A percentile compares a stretch with the other conserved stretches of the same genome.
These are phyloP conservation scores for Scheffersomyces stambukii DNA, from an alignment of 1,139 yeast genomes.

Conservation along the genomic window DNA sequence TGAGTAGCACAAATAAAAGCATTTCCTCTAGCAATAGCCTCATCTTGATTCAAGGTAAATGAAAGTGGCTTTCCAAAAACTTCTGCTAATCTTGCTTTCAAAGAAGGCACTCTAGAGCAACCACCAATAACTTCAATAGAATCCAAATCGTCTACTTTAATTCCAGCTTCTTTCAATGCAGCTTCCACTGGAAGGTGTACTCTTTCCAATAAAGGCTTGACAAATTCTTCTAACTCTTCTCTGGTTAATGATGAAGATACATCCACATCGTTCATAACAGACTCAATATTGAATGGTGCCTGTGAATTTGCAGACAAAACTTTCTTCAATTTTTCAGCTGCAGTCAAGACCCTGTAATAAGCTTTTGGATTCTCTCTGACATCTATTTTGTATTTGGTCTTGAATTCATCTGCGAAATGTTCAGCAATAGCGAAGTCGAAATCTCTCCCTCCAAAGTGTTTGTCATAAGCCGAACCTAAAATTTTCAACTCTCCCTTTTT, in stretches of 20 bases:
- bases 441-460: conserved; percentile 98
- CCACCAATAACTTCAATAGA: conserved; percentile 97
- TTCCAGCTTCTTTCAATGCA: conserved; percentile 79
- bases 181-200: conserved; percentile 72
- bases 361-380: conserved; percentile 91
- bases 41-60: conserved; percentile 97
- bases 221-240: conserved; percentile 88
- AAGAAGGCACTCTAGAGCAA: conserved; percentile 93
- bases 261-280: conserved; percentile 96
- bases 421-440: conserved; percentile 91
- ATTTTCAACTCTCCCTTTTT: conserved; percentile 96
- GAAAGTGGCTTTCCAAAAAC: conserved; percentile 85
- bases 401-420: conserved; percentile 91
- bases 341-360: conserved; percentile 83
- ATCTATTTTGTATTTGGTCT: conserved; percentile 88
- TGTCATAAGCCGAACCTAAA: conserved; percentile 87
- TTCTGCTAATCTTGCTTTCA: conserved; percentile 76
- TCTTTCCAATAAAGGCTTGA: conserved; percentile 75
- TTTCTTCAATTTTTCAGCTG: conserved; percentile 92
- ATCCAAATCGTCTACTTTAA: conserved; percentile 72
- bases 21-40: conserved; percentile 98
- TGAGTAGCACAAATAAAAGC: conserved; percentile 99
- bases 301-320: conserved; percentile 91
- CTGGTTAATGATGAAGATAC: conserved; percentile 87
- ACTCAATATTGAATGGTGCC: conserved; percentile 94